These are phyloP conservation scores for Malassezia dermatis DNA, from an alignment of 1,284 basidiomycete species.

Conservation along the genomic window DNA sequence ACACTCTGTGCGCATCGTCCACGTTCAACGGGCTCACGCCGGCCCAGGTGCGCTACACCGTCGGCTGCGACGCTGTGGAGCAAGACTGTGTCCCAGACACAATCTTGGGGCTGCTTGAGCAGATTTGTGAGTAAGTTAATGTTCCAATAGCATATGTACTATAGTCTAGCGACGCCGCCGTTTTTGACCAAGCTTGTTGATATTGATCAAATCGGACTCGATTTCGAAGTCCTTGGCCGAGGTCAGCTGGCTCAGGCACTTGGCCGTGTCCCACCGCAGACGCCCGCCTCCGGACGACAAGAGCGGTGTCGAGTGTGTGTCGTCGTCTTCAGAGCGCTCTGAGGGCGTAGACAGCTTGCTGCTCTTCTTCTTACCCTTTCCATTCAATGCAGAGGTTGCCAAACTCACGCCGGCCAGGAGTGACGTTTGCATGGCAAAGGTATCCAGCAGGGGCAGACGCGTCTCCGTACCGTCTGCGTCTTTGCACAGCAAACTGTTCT, in stretches of 20 bases:
- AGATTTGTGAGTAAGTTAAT: neutral
- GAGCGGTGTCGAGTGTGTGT: constrained; percentile 24
- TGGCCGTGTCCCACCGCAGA: constrained; percentile 42
- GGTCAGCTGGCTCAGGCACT: constrained; percentile 41
- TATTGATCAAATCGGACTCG: constrained; percentile 45
- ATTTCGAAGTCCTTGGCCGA: constrained; percentile 44
- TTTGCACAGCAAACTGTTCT: constrained; percentile 1
- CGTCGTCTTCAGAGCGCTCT: constrained; percentile 24
- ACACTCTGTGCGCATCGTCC: constrained; percentile 80
- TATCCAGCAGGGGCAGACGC: neutral
- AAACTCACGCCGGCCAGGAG: constrained; percentile 13
- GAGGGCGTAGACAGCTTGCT: constrained; percentile 17
- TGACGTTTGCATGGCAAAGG: constrained; percentile 10
- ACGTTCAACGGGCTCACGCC: constrained; percentile 64
- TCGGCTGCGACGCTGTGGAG: constrained; percentile 33
- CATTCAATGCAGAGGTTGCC: neutral
- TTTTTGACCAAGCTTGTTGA: constrained; percentile 44
- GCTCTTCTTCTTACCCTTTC: constrained; percentile 17
- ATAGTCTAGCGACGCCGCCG: constrained; percentile 20
- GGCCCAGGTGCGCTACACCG: constrained; percentile 49
- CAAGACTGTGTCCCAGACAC: constrained; percentile 9
- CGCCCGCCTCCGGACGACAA: constrained; percentile 32
- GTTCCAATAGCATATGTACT: neutral
- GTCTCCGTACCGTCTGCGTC: neutral
- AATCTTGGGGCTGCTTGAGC: constrained; percentile 5